Evolutionary conservation across 805 yeast genomes (phyloP), one percentile per base, ranked within the genome.

Genomic region (Sungouiella blattae): DNA sequence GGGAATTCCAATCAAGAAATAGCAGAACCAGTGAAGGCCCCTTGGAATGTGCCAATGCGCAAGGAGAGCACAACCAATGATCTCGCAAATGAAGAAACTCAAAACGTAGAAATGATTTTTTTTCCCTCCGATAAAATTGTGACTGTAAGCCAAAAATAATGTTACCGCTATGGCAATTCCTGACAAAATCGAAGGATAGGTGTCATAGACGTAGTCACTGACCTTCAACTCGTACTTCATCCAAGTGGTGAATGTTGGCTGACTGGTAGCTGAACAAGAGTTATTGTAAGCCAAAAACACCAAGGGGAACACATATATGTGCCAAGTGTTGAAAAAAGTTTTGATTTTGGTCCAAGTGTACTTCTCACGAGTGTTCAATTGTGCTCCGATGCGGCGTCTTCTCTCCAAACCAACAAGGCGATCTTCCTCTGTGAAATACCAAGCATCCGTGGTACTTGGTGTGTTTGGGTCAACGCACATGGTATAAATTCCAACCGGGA

Each of bases 1-100:
- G 7, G 78, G 77, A 11, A 70, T 50, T 3, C 76, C 75, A 3
- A 68, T 52, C 31, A 75, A 41, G 43, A 67, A 73, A 49, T 73
- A 78, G 11, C 69, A 58, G 7, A 69, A 54, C 75, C 78, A 75
- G 39, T 74, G 77, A 23, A 68, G 62, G 1, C 72, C 73, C 11
- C 44, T 51, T 1, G 76, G 73, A 20, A 75, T 64, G 28, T 70
- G 44, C 80, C 80, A 77, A 11, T 44, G 54, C 0, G 77, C 64
- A 29, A 75, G 54, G 4, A 68, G 49, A 4, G 69, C 53, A 50
- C 70, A 60, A 3, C 77, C 73, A 26, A 71, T 39, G 26, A 69
- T 57, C n/a, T 68, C 53, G 20, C 61, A 50, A 3, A 66, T 28
- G 40, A 71, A 76, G 49, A 53, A 71, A 2, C 53, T 40, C 2